Evolutionary conservation across 805 yeast genomes (phyloP), one percentile per base, ranked within the genome.

Genomic region (Trichomonascus vanleenenianus): DNA sequence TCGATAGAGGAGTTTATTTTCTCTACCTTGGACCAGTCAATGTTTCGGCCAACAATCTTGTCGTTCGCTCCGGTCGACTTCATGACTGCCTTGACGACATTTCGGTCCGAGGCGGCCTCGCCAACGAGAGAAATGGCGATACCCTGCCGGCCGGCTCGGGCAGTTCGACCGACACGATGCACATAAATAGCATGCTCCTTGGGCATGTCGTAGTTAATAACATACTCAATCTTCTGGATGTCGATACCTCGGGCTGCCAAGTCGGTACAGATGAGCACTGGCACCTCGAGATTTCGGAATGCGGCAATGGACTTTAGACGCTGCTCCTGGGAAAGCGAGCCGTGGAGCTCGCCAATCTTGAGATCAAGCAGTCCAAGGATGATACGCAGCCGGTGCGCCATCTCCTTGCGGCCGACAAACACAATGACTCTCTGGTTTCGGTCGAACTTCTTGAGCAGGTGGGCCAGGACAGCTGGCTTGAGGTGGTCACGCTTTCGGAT

Each of bases 161-260:
- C 99, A 45, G 97, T 93, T 75, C 98, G 85, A 67, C 98, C 98
- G 49, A 93, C 96, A 73, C 98, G 84, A 68, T 93, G 98, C 58
- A 93, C 72, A 64, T 93, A 93, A 33, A 91, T 76, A 54, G 93
- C 98, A 58, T 85, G 82, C 27, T 85, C 73, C 63, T 86, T 85
- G 42, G 98, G 98, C 94, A 93, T 86, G 61, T 93, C 98, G 64
- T 74, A 93, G 67, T 93, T 93, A 59, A 93, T 76, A 40, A 93
- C 99, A 49, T 83, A 80, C 63, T 89, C 97, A 62, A 93, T 89
- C 67, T 91, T 91, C 50, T 97, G 97, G 60, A 93, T 93, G 83
- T 93, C 99, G 62, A 93, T 75, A 75, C 99, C 99, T 78, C 99
- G 85, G 25, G 98, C 91, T 2, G 98, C 98, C 64, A 93, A 76